phyloP scores from a whole-genome alignment of 148 eudicot species.

The Nyssa sinensis region DNA sequence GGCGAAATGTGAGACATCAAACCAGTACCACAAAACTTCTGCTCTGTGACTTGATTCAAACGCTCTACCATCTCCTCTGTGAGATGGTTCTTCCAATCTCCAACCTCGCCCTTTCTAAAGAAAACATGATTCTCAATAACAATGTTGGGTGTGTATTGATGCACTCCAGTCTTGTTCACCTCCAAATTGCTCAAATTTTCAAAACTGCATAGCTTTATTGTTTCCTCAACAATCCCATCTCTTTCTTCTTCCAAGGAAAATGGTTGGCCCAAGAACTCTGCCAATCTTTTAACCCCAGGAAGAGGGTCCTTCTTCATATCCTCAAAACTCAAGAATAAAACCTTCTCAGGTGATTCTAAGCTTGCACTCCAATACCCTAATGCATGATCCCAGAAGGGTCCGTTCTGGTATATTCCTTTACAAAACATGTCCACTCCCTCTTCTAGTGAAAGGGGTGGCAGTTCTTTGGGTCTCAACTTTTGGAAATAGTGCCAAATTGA shows the following conservation, averaged over 20 bases:
- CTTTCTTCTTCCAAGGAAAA: not conserved
- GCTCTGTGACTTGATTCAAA: not conserved
- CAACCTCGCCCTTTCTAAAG: constrained; percentile 3
- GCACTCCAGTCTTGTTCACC: constrained; percentile 5
- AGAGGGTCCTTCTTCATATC: constrained; percentile 2
- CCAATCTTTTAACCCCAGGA: not conserved
- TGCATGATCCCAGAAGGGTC: constrained; percentile 15
- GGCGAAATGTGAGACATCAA: not conserved
- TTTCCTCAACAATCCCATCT: not conserved
- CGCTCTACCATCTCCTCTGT: not conserved
- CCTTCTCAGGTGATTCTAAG: not conserved
- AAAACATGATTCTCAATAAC: not conserved
- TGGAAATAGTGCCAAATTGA: not conserved
- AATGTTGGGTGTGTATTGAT: not conserved
- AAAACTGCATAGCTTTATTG: constrained; percentile 6
- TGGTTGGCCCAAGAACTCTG: constrained; percentile 5
- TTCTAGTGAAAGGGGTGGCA: constrained; percentile 3
- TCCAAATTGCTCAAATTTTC: constrained; percentile 7
- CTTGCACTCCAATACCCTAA: no score
- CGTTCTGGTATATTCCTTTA: not conserved
- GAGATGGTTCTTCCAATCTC: constrained; percentile 14
- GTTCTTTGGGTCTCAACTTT: not conserved
- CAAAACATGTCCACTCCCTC: not conserved
- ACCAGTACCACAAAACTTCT: constrained; percentile 7
- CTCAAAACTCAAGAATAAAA: not conserved